Evolutionary conservation across 2,329 filamentous ascomycete species (phyloP).

Genomic region (Paracamarosporium sp.): DNA sequence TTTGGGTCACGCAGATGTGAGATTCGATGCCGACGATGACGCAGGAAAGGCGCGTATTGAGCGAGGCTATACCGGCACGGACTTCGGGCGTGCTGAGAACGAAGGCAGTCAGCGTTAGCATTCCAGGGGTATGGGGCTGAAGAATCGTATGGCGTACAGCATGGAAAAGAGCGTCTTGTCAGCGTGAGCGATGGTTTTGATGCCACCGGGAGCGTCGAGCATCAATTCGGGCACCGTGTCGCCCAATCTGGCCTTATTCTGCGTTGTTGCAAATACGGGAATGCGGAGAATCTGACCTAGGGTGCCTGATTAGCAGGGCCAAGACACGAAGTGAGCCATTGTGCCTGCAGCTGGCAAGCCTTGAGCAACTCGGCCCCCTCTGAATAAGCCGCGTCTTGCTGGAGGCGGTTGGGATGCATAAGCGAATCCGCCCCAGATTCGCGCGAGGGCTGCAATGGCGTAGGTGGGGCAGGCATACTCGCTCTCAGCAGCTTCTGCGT

Average conservation of each 20-base stretch:
- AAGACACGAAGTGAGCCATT: conserved; percentile 14
- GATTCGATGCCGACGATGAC: conserved; percentile 90
- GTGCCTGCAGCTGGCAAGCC: neutral
- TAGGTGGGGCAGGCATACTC: conserved; percentile 37
- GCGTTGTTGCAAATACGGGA: conserved; percentile 85
- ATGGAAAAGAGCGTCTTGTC: conserved; percentile 95
- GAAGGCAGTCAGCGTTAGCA: conserved; percentile 1
- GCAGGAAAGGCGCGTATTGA: conserved; percentile 52
- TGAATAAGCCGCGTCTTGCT: neutral
- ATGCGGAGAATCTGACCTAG: conserved; percentile 67
- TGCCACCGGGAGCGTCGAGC: conserved; percentile 57
- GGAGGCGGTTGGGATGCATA: conserved; percentile 1
- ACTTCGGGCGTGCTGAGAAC: conserved; percentile 66
- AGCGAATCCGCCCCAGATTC: neutral
- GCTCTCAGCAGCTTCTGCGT: conserved; percentile 61
- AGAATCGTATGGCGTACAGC: conserved; percentile 53
- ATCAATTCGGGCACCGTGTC: conserved; percentile 77
- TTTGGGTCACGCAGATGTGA: conserved; percentile 95
- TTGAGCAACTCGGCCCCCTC: neutral
- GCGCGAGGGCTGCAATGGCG: conserved; percentile 49
- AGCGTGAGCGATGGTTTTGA: conserved; percentile 62
- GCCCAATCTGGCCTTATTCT: conserved; percentile 80
- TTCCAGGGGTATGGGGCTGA: neutral
- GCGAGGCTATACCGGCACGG: conserved; percentile 49
- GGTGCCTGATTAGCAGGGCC: conserved; percentile 44